Evolutionary conservation across 495 filamentous ascomycete species (phyloP), one percentile per base, ranked within the genome.

Genomic region (Lepidopterella palustris): DNA sequence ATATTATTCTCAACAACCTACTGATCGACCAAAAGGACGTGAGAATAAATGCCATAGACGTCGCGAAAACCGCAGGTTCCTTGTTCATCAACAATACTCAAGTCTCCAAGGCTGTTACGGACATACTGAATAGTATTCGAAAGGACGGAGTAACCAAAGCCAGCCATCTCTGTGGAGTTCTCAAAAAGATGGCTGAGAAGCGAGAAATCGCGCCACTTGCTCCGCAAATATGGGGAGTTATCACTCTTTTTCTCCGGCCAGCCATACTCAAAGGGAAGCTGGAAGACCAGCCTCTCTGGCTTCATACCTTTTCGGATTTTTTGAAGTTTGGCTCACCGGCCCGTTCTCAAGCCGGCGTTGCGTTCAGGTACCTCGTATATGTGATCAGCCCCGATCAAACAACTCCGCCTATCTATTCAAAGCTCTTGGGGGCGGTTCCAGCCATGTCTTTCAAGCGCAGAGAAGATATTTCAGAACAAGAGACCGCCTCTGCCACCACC

Each of bases 211-310:
- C 78, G 23, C 68, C 77, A 0, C 79, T 83, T 58, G 89, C 93
- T n/a, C 90, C 93, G 5, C 85, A 89, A 55, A 87, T 97, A 28
- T 98, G 92, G 92, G 88, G 85, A 50, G 79, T 88, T 21, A 77
- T 93, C 4, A 78, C 92, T 8, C 78, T 96, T 3, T 81, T 96
- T 21, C 77, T 95, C 28, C 82, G 87, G 47, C 79, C 77, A 53
- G 82, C 81, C 58, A 74, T 73, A 35, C 80, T 74, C 45, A 77
- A 81, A 11, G 15, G 11, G 5, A 27, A 54, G 23, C 67, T 91
- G 15, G 82, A 89, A 28, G 76, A 80, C 58, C 79, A 85, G 53
- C 82, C 82, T 67, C 82, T 88, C 58, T 97, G 88, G 87, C 74
- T 96, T 1, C 72, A 78, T 5, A 78, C 96, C 15, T 83, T 96